Conservation (phyloP, 805 yeast genomes). For the Candida ascalaphidarum region DNA sequence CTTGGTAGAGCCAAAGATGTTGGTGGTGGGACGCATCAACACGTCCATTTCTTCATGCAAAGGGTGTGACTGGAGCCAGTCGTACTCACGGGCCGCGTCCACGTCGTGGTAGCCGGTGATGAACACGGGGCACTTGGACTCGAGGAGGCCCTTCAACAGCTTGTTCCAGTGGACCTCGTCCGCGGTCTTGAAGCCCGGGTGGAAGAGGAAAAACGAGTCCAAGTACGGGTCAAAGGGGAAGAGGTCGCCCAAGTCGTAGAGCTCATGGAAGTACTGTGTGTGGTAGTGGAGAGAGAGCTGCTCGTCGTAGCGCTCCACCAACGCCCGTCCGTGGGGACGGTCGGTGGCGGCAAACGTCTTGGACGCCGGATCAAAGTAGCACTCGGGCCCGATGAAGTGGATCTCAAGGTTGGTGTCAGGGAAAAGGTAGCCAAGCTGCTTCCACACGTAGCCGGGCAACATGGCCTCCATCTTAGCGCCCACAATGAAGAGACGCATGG, state of each 20-base stretch:
- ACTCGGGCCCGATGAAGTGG: constrained; percentile 93
- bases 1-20: constrained; percentile 77
- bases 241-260: constrained; percentile 88
- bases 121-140: constrained; percentile 87
- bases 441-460: constrained; percentile 93
- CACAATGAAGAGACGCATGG: constrained; percentile 79
- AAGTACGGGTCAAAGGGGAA: constrained; percentile 97
- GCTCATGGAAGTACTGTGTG: constrained; percentile 84
- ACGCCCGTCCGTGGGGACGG: constrained; percentile 49
- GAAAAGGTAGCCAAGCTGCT: constrained; percentile 77
- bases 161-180: constrained; percentile 80
- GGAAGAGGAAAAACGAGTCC: constrained; percentile 89
- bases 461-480: constrained; percentile 93
- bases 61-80: constrained; percentile 60
- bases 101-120: constrained; percentile 82
- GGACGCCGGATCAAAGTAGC: constrained; percentile 61
- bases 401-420: constrained; percentile 79
- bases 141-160: constrained; percentile 78
- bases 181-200: constrained; percentile 86
- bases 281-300: constrained; percentile 71
- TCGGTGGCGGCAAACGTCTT: constrained; percentile 50
- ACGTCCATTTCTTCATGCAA: constrained; percentile 66
- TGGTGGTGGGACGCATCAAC: constrained; percentile 63
- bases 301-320: constrained; percentile 65
- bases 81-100: constrained; percentile 63